Base-by-base conservation (phyloP, 208 protist genomes). In the Wallacemonas collosoma region DNA sequence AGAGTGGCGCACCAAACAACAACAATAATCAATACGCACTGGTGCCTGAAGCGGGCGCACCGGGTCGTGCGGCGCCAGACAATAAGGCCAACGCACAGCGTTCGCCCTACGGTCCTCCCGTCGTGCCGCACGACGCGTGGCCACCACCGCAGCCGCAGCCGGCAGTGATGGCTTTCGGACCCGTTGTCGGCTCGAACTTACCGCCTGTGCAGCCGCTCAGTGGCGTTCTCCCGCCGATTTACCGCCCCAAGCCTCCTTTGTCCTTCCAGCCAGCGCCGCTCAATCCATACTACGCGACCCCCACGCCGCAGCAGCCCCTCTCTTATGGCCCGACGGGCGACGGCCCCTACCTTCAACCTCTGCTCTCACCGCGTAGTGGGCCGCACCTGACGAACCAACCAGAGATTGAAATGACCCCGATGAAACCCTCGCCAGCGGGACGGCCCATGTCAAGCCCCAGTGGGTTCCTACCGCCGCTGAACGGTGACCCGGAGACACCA, bases 171-270 rank as follows among this genome's bases (percentile, higher is more conserved):
- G 51, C 79, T 41, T 72, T 79, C 43, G 55, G 65, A 15, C 72
- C 75, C 11, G 75, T 76, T 11, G 61, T 81, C 41, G 75, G 65
- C 60, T 60, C 71, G 15, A 36, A 48, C 40, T 48, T 86, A 35
- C 14, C 76, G 2, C 78, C 75, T 0, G 54, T 73, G 3, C 44
- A 51, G 15, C 72, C 74, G 17, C 68, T 89, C 67, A 82, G 76
- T 1, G 73, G 75, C 15, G 72, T 76, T 50, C 69, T 84, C 41
- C 80, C 81, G 0, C 65, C 78, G 11, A 74, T 86, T 26, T 87
- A 81, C 65, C 64, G 69, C 2, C 78, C 77, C 2, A 84, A 87
- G 76, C 79, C 78, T 3, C 85, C 81, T 1, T 61, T 87, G 8
- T 71, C 69, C 17, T 83, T 87, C 17, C 74, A 86, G 54, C 62